Evolutionary conservation across 202 grass and related monocot species (phyloP).

Genomic region (Setaria italica): DNA sequence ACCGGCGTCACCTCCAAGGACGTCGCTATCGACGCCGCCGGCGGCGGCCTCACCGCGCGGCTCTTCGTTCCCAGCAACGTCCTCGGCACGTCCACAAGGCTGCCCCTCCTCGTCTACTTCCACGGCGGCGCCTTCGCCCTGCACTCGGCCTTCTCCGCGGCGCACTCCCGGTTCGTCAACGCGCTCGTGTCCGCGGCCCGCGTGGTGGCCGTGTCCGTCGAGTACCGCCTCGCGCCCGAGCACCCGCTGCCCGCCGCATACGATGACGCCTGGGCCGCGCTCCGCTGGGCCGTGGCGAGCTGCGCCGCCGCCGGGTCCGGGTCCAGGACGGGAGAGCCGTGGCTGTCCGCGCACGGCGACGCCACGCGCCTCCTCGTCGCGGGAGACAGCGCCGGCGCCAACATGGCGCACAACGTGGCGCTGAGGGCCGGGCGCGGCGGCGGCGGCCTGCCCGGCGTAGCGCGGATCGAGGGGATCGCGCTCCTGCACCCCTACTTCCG

Average conservation of each 20-base stretch:
- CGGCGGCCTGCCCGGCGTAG: neutral
- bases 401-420: slow-evolving; percentile 50
- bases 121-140: slow-evolving; percentile 64
- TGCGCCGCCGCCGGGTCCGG: neutral
- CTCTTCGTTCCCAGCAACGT: slow-evolving; percentile 2
- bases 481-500: too few relatives aligned
- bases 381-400: slow-evolving; percentile 58
- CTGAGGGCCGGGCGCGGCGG: neutral
- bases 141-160: slow-evolving; percentile 51
- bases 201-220: slow-evolving; percentile 60
- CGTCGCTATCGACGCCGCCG: slow-evolving; percentile 41
- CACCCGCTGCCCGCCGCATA: slow-evolving; percentile 64
- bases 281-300: slow-evolving; percentile 45
- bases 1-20: slow-evolving; percentile 59
- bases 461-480: too few relatives aligned
- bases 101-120: slow-evolving; percentile 60
- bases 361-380: slow-evolving; percentile 54
- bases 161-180: slow-evolving; percentile 50
- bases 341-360: slow-evolving; percentile 54
- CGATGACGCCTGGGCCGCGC: slow-evolving; percentile 53
- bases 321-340: slow-evolving; percentile 29
- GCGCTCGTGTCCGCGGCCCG: slow-evolving; percentile 33
- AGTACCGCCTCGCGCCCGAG: slow-evolving; percentile 68
- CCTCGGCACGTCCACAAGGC: slow-evolving; percentile 1
- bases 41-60: slow-evolving; percentile 27